Evolutionary conservation across 1,284 basidiomycete species (phyloP).

Genomic region (Sporisorium iseilematis-ciliati): DNA sequence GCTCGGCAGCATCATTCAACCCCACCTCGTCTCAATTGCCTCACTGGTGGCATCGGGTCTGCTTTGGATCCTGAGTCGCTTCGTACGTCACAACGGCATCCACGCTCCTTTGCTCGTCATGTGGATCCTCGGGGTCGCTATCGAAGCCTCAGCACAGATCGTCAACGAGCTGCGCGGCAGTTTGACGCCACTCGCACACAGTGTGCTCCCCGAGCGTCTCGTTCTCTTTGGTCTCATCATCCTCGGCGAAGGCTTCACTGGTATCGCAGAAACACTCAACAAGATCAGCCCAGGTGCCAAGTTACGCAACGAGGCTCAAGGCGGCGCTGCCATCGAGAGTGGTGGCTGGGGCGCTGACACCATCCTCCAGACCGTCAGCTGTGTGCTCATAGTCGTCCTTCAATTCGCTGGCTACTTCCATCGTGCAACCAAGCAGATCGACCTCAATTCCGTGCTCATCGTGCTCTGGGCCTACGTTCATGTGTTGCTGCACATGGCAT

Average conservation of each 20-base stretch:
- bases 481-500: conserved; percentile 45
- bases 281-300: conserved; percentile 45
- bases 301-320: neutral
- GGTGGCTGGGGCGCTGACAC: conserved; percentile 48
- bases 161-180: conserved; percentile 28
- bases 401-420: conserved; percentile 49
- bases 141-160: conserved; percentile 34
- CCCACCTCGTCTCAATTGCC: conserved; percentile 33
- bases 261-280: conserved; percentile 44
- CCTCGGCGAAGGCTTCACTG: conserved; percentile 50
- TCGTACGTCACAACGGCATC: conserved; percentile 15
- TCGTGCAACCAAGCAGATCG: conserved; percentile 31
- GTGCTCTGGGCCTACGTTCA: conserved; percentile 48
- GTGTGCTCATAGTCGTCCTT: conserved; percentile 44
- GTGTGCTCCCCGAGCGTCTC: conserved; percentile 38
- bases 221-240: conserved; percentile 48
- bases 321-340: conserved; percentile 22
- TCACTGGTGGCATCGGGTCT: conserved; percentile 27
- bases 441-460: conserved; percentile 21
- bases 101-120: conserved; percentile 32
- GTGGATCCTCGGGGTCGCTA: conserved; percentile 40
- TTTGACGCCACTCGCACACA: conserved; percentile 24
- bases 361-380: conserved; percentile 31
- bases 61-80: conserved; percentile 46
- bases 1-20: conserved; percentile 2